Evolutionary conservation across 768 basidiomycete species (phyloP), one percentile per base, ranked within the genome.

Genomic region (Paxillus rubicundulus): DNA sequence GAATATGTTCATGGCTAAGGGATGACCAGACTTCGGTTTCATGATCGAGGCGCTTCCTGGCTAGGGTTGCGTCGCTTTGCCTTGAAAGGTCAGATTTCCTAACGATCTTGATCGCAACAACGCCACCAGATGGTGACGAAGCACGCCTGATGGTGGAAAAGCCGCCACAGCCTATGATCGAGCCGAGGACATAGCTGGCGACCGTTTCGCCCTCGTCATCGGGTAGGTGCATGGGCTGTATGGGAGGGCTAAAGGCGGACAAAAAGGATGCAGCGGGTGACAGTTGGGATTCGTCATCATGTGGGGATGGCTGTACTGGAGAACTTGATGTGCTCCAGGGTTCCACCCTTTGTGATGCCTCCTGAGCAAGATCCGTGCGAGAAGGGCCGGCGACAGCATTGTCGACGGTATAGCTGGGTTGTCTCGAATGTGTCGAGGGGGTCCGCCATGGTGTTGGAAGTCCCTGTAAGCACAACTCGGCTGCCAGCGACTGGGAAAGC

Each of bases 51-150:
- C 79, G 81, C 54, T 78, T 81, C 55, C 75, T 78, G 10, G 77
- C 72, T 7, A 73, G 63, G 21, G 70, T 60, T 2, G 83, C 72
- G 54, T 85, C 72, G 3, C 70, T 67, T 55, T 82, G 79, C 56
- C 78, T 80, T 54, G 74, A 71, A 32, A 84, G 59, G 49, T 86
- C 82, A 16, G 80, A 72, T 43, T 78, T 77, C 18, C 80, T 78
- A 37, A 95, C 80, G 58, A 94, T 89, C 69, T 95, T 95, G 69
- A 94, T 85, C 8, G 93, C 93, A 42, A 86, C 83, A 3, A 82
- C 72, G 30, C 84, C 89, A 2, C 87, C 84, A 4, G 78, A 69
- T 7, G 82, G 76, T 9, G 81, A 78, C 4, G 70, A 81, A 2
- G 86, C 93, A 6, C 81, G 80, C 47, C 88, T 74, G 53, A 96